Percentiles rank a stretch among this genome's conserved stretches.
Evolutionary conservation across 345 rosid genomes (phyloP).

Genomic region (Citrus sp.): DNA sequence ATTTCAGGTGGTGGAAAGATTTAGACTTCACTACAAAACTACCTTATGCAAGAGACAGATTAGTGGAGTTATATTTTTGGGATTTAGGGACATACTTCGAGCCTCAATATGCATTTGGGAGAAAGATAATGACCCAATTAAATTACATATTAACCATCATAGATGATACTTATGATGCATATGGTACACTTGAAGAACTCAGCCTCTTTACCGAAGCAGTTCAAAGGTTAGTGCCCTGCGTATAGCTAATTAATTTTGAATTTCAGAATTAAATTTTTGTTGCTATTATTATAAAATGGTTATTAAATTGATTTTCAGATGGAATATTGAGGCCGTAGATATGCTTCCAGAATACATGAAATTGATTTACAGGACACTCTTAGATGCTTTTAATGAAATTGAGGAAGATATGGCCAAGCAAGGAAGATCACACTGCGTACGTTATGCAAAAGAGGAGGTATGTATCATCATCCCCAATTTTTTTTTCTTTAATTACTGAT

Average conservation of each 20-base stretch:
- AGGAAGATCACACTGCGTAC: background rate
- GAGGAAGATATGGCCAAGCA: background rate
- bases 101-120: no score
- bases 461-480: background rate
- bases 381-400: constrained; percentile 14
- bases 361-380: background rate
- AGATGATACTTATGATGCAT: background rate
- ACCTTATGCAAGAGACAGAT: no score
- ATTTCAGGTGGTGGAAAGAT: no score
- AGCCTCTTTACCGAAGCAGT: constrained; percentile 25
- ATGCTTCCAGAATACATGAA: constrained; percentile 22
- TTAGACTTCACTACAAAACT: no score
- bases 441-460: background rate
- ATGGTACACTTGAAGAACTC: constrained; percentile 33
- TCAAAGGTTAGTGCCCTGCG: constrained; percentile 1
- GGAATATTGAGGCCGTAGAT: constrained; percentile 17
- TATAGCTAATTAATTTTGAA: background rate
- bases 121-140: no score
- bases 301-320: constrained; percentile 7
- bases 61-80: no score
- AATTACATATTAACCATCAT: no score
- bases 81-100: no score
- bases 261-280: background rate
- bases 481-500: no score
- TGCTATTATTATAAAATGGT: no score